Percentiles rank a stretch among this genome's conserved stretches.
phyloP scores from a whole-genome alignment of 139 green algal genomes.

The Chlorella sp. region DNA sequence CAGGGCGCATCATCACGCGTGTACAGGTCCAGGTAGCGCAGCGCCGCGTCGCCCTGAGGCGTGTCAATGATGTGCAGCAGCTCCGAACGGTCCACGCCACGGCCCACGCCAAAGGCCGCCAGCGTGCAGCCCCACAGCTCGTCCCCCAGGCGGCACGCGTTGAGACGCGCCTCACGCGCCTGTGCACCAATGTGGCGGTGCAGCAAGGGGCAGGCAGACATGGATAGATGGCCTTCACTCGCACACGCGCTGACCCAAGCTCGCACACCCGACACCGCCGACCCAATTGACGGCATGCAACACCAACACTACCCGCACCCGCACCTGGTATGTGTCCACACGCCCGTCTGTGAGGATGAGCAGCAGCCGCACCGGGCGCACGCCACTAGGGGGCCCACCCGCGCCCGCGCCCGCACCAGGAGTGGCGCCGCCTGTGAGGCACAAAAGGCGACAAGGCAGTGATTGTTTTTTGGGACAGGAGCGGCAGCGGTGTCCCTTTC shows the following conservation, averaged over 20 bases:
- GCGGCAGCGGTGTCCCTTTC: too few relatives aligned
- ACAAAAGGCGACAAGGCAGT: too few relatives aligned
- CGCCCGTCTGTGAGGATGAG: conserved; percentile 62
- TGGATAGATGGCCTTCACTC: too few relatives aligned
- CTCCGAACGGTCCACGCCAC: conserved; percentile 60
- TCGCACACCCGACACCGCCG: too few relatives aligned
- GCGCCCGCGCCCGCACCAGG: background rate
- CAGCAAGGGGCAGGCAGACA: background rate
- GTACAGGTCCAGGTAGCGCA: background rate
- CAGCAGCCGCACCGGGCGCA: conserved; percentile 23
- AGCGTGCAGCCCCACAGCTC: conserved; percentile 27
- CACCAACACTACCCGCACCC: conserved; percentile 11
- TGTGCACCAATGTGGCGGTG: background rate
- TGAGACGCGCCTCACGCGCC: background rate
- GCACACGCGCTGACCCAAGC: too few relatives aligned
- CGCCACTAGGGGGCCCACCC: background rate
- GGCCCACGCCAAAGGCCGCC: conserved; percentile 66
- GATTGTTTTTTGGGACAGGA: too few relatives aligned
- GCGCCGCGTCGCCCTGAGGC: background rate
- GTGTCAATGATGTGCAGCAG: conserved; percentile 47
- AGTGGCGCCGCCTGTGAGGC: too few relatives aligned
- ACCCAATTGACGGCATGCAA: too few relatives aligned
- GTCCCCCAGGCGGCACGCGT: background rate
- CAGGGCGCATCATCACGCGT: background rate
- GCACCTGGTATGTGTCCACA: conserved; percentile 42